Base-by-base conservation (phyloP, 2,329 filamentous ascomycete species). In the Ceratocystis diversiconidia region DNA sequence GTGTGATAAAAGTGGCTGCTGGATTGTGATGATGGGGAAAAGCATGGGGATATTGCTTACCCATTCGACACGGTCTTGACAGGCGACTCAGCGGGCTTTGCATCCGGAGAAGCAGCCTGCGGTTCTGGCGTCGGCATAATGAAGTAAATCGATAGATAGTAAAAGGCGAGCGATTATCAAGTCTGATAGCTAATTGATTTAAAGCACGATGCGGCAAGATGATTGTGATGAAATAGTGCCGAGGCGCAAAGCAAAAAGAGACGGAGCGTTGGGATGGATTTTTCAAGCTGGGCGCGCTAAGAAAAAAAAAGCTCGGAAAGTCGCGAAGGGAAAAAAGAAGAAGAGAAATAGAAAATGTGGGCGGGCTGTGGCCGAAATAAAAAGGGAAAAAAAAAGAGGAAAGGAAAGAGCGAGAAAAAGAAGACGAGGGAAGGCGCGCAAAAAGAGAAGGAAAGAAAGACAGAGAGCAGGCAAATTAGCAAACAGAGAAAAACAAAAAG, bases 101-200 rank as follows among this genome's bases (percentile, higher is more conserved):
- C 63, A 52, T 64, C 50, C 6, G 59, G 62, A 30, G 62, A 64
- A 22, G 32, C 36, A 28, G 46, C 8, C 32, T 60, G 44, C 25
- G 62, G 62, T 64, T 64, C 65, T 12, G 65, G 65, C n/a, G 65
- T 64, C 30, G 65, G 57, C 65, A 67, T 67, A 44, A 43, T 66
- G 61, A 59, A 65, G 19, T 12, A 12, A 19, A 22, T 17, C n/a
- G 32, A 32, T 10, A 28, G 19, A 41, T 19, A 15, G 19, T 8
- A 17, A 65, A n/a, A 52, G 15, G 17, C 22, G 57, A 48, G 4
- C 19, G 57, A 15, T 48, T 28, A 17, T 32, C n/a, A n/a, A 10
- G 43, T 12, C 10, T 30, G 19, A 61, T 36, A 17, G 57, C 57
- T 28, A 61, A 65, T 43, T 61, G 64, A 65, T 62, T 12, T 8